Evolutionary conservation across 768 basidiomycete species (phyloP).

Genomic region (Sporobolomyces pararoseus): DNA sequence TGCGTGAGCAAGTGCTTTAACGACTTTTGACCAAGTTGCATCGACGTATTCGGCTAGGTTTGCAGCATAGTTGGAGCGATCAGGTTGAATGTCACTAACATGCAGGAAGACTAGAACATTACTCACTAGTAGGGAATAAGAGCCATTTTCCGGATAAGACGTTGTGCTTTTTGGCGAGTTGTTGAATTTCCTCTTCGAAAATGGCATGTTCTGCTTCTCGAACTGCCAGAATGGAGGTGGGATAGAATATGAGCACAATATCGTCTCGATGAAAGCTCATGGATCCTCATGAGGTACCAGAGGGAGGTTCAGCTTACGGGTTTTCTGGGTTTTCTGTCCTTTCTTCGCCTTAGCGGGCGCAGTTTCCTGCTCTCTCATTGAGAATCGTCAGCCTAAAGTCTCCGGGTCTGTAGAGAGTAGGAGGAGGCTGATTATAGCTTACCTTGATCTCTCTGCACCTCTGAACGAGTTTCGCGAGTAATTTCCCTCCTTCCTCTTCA

Average conservation of each 20-base stretch:
- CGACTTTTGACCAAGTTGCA: constrained; percentile 32
- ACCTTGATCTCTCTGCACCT: constrained; percentile 13
- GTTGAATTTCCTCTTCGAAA: constrained; percentile 22
- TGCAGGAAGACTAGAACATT: neutral
- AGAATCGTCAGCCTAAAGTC: too few relatives aligned
- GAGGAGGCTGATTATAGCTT: too few relatives aligned
- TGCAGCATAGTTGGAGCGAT: too few relatives aligned
- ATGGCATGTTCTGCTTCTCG: constrained; percentile 9
- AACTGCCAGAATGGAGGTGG: too few relatives aligned
- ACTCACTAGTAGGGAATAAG: constrained; percentile 17
- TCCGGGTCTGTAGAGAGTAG: too few relatives aligned
- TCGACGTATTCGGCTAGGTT: constrained; percentile 26
- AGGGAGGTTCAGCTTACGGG: constrained; percentile 4
- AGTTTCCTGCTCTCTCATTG: constrained; percentile 9
- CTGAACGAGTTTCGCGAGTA: neutral
- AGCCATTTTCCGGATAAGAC: constrained; percentile 41
- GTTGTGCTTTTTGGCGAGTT: constrained; percentile 33
- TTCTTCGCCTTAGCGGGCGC: constrained; percentile 30
- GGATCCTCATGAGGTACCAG: too few relatives aligned
- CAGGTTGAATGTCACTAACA: too few relatives aligned
- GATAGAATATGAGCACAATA: too few relatives aligned
- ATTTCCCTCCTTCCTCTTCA: neutral
- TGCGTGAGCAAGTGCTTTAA: constrained; percentile 25
- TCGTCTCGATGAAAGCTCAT: too few relatives aligned
- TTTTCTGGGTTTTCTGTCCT: constrained; percentile 25